phyloP scores from a whole-genome alignment of 768 basidiomycete species.

The Xerocomellus chrysenteron region DNA sequence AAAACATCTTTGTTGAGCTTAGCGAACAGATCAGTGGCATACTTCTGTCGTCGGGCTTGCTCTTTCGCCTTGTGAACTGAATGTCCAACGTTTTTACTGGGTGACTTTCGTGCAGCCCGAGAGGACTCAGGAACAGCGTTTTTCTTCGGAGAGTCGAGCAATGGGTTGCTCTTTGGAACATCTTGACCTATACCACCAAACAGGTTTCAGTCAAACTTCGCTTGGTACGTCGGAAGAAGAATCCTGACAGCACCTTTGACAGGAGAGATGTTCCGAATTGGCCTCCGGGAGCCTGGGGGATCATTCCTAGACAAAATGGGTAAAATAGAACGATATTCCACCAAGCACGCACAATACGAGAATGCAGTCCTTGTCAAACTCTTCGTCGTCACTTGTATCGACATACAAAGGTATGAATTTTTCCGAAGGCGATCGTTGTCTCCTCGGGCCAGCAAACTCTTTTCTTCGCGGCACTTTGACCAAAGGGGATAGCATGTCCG shows the following conservation, averaged over 20 bases:
- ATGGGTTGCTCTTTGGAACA: slow-evolving; percentile 1
- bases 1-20: slow-evolving; percentile 63
- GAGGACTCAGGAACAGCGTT: neutral
- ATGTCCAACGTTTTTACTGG: slow-evolving; percentile 25
- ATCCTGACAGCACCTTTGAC: neutral
- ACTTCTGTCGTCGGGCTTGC: slow-evolving; percentile 44
- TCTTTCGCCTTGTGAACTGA: slow-evolving; percentile 40
- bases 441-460: slow-evolving; percentile 2
- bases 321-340: neutral
- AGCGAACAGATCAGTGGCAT: slow-evolving; percentile 58
- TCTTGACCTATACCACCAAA: slow-evolving; percentile 5
- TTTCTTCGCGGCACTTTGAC: slow-evolving; percentile 13
- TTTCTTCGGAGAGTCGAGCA: slow-evolving; percentile 15
- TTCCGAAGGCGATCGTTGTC: slow-evolving; percentile 1
- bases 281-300: slow-evolving; percentile 48
- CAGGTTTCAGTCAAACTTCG: neutral
- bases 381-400: slow-evolving; percentile 33
- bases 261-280: slow-evolving; percentile 30
- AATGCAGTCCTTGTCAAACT: slow-evolving; percentile 38
- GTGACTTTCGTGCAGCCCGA: slow-evolving; percentile 8
- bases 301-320: slow-evolving; percentile 39
- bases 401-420: slow-evolving; percentile 24
- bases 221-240: neutral
- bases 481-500: slow-evolving; percentile 24
- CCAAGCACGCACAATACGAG: slow-evolving; percentile 36